Evolutionary conservation across 2,329 filamentous ascomycete genomes (phyloP), one percentile per base, ranked within the genome.

Genomic region (Fragosphaeria purpurea): DNA sequence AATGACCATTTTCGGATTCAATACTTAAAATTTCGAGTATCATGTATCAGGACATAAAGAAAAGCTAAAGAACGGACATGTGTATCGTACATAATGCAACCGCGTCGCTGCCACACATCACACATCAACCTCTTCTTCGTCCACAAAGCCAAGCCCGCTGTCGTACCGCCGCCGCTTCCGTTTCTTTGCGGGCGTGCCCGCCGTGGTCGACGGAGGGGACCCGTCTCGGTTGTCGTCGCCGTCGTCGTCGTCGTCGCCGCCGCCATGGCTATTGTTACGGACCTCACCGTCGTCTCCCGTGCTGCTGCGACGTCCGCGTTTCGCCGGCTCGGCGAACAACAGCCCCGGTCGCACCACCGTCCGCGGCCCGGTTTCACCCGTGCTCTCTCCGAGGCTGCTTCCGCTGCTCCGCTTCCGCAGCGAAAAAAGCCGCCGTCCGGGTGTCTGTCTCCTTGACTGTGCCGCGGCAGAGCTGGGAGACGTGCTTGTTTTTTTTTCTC

Each of bases 71-170:
- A 22, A 22, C 22, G 22, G 22, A 22, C 22, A 22, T 22, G 22
- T 22, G 22, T 22, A 22, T 22, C 22, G 22, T 22, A 22, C 22
- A 22, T 22, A 3, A 22, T 22, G 22, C 22, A 22, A 22, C 22
- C 22, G 22, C 3, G 22, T 22, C 22, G 22, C n/a, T n/a, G n/a
- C 22, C 22, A 22, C 22, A 3, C 22, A 22, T 22, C 22, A 22
- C 13, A 39, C 12, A 11, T 37, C 41, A 4, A 12, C 42, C 10
- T 48, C 72, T 38, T 78, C 75, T 58, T 80, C 76, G 33, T 77
- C 75, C 60, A 79, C 55, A 31, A 81, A 65, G 0, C 75, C 76
- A 46, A 81, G 58, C 0, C 77, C 78, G 49, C 75, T 79, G 60
- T 81, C 77, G 55, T 73, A 70, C 51, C 70, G 67, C 52, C 74